These are phyloP conservation scores for Rhodotorula kratochvilovae DNA, from an alignment of 768 basidiomycete genomes.

Conservation along the genomic window DNA sequence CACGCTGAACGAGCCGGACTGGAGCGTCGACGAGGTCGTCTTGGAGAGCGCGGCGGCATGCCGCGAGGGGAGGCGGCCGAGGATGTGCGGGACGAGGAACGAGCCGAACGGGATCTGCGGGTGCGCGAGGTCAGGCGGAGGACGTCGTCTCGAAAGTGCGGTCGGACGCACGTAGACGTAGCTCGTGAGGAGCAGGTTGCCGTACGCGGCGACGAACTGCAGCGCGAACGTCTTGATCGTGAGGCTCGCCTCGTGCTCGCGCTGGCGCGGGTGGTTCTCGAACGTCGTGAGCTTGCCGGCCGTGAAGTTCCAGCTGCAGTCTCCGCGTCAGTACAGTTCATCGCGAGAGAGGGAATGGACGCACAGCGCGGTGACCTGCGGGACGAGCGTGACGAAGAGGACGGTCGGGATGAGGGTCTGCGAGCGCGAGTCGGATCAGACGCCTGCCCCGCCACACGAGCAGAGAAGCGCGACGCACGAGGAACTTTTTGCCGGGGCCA, in stretches of 20 bases:
- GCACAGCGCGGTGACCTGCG: constrained; percentile 69
- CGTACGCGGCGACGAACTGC: constrained; percentile 81
- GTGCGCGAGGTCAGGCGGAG: background rate
- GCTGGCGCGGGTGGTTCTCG: constrained; percentile 86
- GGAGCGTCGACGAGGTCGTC: constrained; percentile 45
- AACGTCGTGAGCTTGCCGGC: constrained; percentile 70
- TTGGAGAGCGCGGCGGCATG: constrained; percentile 17
- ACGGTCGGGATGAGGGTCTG: constrained; percentile 78
- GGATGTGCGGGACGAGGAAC: constrained; percentile 39
- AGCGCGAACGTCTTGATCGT: constrained; percentile 88
- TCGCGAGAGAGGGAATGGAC: too few species aligned
- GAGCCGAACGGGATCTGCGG: constrained; percentile 42
- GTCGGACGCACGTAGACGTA: constrained; percentile 84
- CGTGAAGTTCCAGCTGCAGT: constrained; percentile 47
- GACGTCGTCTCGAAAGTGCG: too few species aligned
- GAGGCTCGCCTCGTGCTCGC: constrained; percentile 66
- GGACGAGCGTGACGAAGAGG: constrained; percentile 74
- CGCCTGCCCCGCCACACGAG: too few species aligned
- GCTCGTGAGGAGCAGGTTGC: constrained; percentile 77
- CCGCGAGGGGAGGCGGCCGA: constrained; percentile 21
- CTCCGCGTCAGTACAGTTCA: too few species aligned
- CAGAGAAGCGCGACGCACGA: too few species aligned
- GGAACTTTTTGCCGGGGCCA: constrained; percentile 71
- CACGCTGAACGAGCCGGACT: constrained; percentile 60
- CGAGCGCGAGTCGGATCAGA: too few species aligned